Base-by-base conservation (phyloP, 1,139 yeast species). In the Scheffersomyces segobiensis region DNA sequence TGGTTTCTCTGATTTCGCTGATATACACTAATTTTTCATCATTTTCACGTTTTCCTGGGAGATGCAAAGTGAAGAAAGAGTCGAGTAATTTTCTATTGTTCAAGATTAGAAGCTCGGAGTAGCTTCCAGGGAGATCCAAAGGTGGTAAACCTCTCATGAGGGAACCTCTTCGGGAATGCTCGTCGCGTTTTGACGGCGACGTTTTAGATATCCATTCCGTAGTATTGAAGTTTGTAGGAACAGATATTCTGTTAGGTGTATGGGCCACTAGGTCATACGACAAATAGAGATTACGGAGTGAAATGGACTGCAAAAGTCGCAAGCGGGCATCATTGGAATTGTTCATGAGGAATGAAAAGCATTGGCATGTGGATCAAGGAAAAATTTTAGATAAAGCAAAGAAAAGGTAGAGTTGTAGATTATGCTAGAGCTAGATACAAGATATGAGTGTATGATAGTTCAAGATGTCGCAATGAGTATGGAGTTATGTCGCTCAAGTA, bases 1-100 rank as follows among this genome's bases (percentile, higher is more conserved):
- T 70, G 6, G 61, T 57, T 5, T 53, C 54, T 0, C 68, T 62
- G 7, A 76, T 67, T 57, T 78, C 82, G 61, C 82, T 78, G n/a
- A 80, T 67, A 60, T 78, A 77, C 3, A 78, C 54, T 49, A 76
- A 59, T 50, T 61, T 59, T 8, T 64, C 66, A 12, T 57, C 59
- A 5, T 57, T 56, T 20, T 63, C 61, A 19, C 42, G 32, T 19
- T 53, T 21, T 10, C 46, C 32, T 0, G 59, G 56, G 24, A 69
- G 59, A 57, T 76, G 78, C 18, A 77, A 57, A 3, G 73, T 66
- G 57, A 71, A 64, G 58, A 76, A 77, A 3, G 74, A 64, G 53
- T 74, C 77, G 3, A 76, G 53, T 56, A 76, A 59, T 26, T 59
- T 63, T 19, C 59, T 52, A 21, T 55, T 57, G 51, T 64, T 64